These are phyloP conservation scores for Cryphonectria radicalis DNA, from an alignment of 2,329 filamentous ascomycete genomes.

Conservation along the genomic window DNA sequence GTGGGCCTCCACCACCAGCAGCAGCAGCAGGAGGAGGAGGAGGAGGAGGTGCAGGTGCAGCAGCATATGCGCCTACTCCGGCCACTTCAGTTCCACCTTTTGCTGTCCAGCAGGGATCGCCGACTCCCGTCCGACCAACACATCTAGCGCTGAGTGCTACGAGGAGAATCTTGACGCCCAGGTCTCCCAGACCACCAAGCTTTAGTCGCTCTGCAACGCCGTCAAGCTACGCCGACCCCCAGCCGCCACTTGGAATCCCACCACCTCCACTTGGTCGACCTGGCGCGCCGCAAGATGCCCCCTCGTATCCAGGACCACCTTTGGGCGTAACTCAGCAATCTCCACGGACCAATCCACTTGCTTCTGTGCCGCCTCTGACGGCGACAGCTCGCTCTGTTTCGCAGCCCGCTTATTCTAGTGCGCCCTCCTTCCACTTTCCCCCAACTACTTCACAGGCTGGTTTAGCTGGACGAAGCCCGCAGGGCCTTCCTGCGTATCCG, in stretches of 20 bases:
- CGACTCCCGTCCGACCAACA: conserved; percentile 21
- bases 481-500: conserved; percentile 24
- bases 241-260: conserved; percentile 35
- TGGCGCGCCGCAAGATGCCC: conserved; percentile 31
- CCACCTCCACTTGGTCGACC: conserved; percentile 31
- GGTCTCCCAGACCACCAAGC: conserved; percentile 61
- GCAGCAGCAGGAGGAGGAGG: too few species aligned
- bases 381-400: conserved; percentile 32
- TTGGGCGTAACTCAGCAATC: conserved; percentile 21
- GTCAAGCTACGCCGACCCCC: conserved; percentile 36
- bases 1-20: conserved; percentile 22
- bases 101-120: conserved; percentile 23
- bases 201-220: conserved; percentile 43
- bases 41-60: not conserved
- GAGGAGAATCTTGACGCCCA: conserved; percentile 60
- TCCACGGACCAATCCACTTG: conserved; percentile 17
- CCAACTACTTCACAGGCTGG: conserved; percentile 16
- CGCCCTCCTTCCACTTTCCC: conserved; percentile 19
- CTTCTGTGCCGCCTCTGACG: conserved; percentile 15
- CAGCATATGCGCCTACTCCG: conserved; percentile 17
- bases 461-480: conserved; percentile 19
- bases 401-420: conserved; percentile 28
- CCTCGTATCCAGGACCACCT: conserved; percentile 32
- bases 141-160: conserved; percentile 36
- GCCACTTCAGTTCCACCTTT: conserved; percentile 29